phyloP scores from a whole-genome alignment of 331 rosid species.

The Quercus phellos region DNA sequence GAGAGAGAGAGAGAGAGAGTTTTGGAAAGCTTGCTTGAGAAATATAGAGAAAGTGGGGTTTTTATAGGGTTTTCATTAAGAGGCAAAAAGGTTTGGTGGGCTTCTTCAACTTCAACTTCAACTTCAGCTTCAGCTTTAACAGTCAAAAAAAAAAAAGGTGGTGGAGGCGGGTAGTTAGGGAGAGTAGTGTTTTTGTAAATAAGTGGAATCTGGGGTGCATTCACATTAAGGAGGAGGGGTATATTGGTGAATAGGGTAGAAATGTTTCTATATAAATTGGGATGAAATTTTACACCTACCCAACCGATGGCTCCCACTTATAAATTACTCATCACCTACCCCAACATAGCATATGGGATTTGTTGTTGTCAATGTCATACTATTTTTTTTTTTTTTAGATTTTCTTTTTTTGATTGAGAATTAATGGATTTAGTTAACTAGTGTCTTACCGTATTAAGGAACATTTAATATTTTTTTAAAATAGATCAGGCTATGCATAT shows the following conservation, averaged over 20 bases:
- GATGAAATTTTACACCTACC: neutral
- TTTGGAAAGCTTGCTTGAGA: neutral
- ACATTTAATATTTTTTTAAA: too few relatives aligned
- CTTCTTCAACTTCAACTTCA: too few relatives aligned
- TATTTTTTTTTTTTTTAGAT: too few relatives aligned
- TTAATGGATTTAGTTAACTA: too few relatives aligned
- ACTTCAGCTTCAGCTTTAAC: neutral
- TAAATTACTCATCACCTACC: too few relatives aligned
- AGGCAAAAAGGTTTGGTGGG: neutral
- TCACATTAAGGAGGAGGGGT: neutral
- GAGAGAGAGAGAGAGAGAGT: neutral
- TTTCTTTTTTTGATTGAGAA: too few relatives aligned
- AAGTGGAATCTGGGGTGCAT: neutral
- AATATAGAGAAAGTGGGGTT: neutral
- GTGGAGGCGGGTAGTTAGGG: conserved; percentile 18
- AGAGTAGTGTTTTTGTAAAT: neutral
- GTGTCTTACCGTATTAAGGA: too few relatives aligned
- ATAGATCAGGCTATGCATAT: too few relatives aligned
- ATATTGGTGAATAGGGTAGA: neutral
- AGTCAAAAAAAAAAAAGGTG: neutral
- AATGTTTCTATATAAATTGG: neutral
- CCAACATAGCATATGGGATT: too few relatives aligned
- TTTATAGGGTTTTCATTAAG: conserved; percentile 20
- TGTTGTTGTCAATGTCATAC: too few relatives aligned
- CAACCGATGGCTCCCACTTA: neutral